Conservation (phyloP, 164 flowering plant genomes). For the Taxillus chinensis region DNA sequence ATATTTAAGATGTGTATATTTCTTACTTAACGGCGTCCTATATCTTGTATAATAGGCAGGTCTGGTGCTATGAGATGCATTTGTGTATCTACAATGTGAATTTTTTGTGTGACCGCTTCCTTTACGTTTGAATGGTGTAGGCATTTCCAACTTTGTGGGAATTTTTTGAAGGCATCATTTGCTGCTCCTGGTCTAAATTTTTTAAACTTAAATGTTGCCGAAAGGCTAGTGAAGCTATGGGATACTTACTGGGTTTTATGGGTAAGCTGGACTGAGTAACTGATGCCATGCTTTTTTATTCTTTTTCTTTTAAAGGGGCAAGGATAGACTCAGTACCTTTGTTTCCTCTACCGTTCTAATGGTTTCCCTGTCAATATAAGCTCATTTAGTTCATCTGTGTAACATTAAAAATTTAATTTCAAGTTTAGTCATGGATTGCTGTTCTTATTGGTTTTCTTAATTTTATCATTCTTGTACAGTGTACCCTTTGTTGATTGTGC, state of each 20-base stretch:
- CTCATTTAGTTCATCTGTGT: not conserved
- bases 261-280: conserved; percentile 17
- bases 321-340: not conserved
- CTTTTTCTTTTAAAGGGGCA: not conserved
- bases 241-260: conserved; percentile 16
- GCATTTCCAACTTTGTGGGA: too few species aligned
- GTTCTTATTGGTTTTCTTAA: not conserved
- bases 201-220: conserved; percentile 21
- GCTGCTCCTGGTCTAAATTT: too few species aligned
- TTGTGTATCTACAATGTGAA: too few species aligned
- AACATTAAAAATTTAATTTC: not conserved
- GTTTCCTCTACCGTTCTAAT: not conserved
- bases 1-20: too few species aligned
- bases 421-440: not conserved
- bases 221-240: conserved; percentile 39
- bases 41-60: too few species aligned
- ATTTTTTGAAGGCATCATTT: too few species aligned
- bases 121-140: too few species aligned
- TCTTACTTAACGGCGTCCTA: too few species aligned
- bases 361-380: not conserved
- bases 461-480: too few species aligned
- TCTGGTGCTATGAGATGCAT: too few species aligned
- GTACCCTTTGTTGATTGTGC: too few species aligned
- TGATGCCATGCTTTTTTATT: not conserved
- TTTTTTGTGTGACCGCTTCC: too few species aligned